Base-by-base conservation (phyloP, 768 basidiomycete species). In the Tubosaeta sp. region DNA sequence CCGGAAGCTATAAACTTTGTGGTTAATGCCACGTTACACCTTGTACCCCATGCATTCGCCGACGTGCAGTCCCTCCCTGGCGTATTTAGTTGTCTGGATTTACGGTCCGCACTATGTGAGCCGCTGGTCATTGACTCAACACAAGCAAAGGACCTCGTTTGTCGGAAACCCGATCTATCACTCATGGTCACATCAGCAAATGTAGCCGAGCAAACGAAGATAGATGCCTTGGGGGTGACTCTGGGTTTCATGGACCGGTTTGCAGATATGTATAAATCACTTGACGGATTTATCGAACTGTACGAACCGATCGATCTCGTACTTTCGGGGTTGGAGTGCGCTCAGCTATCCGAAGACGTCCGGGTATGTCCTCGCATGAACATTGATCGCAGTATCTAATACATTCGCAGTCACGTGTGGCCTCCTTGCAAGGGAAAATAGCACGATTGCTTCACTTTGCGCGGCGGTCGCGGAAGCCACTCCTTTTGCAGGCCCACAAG, bases 1-100 rank as follows among this genome's bases (percentile, higher is more conserved):
- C 97, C 97, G 0, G 97, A 99, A 69, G 88, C 82, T 7, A 64
- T 91, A 50, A 95, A 88, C 66, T 97, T 98, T 69, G 62, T 89
- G 39, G 68, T 84, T 33, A 86, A 86, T 56, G 65, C 83, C 12
- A 67, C 92, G 35, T 72, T 92, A 31, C 82, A 89, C 62, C 77
- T 98, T 13, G 80, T 84, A 2, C 91, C 91, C 0, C 80, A 84
- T 56, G 58, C 59, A 31, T 85, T 81, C 59, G 64, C 71, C 31
- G 69, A 72, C 56, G 61, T 65, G 3, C 59, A 58, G 6, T 71
- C 78, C 2, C 58, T 91, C 37, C 91, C 90, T 11, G 88, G 88
- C 1, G 70, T 68, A 3, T 89, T 93, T 67, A 78, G 91, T 0
- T 75, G 78, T 13, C 88, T 84, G 11, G 89, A 93, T 66, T 83